Percentiles rank a stretch among this genome's conserved stretches.
Evolutionary conservation across 2,329 filamentous ascomycete species (phyloP).

Genomic region (Esteya vermicola): DNA sequence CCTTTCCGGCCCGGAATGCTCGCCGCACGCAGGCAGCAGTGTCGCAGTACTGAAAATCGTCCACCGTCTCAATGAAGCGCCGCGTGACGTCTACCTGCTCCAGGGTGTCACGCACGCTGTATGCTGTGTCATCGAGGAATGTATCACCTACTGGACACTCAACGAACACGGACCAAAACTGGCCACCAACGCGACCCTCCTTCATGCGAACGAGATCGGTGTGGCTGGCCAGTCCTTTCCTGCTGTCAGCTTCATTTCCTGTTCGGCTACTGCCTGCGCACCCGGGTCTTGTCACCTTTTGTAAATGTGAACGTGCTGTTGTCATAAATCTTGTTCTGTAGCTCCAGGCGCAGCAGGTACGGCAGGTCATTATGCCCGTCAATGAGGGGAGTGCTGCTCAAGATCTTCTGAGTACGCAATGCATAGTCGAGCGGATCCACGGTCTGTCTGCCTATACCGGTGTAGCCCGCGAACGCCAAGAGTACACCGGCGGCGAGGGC

Average conservation of each 20-base stretch:
- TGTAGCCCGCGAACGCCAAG: no score
- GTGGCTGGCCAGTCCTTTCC: constrained; percentile 5
- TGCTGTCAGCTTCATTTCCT: background rate
- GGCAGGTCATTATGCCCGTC: constrained; percentile 19
- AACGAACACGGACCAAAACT: constrained; percentile 14
- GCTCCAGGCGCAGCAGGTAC: constrained; percentile 16
- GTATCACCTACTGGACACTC: constrained; percentile 10
- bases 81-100: constrained; percentile 21
- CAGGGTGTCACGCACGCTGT: constrained; percentile 11
- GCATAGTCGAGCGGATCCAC: background rate
- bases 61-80: constrained; percentile 15
- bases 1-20: constrained; percentile 18
- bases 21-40: constrained; percentile 13
- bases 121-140: background rate
- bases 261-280: background rate
- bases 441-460: background rate
- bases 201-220: constrained; percentile 15
- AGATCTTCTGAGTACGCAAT: background rate
- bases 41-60: constrained; percentile 14
- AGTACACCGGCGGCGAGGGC: no score
- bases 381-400: constrained; percentile 9
- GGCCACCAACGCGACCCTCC: constrained; percentile 16
- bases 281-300: background rate
- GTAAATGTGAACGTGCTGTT: background rate
- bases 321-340: constrained; percentile 16